Percentiles rank a stretch among this genome's conserved stretches.
phyloP scores from a whole-genome alignment of 208 protist species.

The Sergeia podlipaevii region DNA sequence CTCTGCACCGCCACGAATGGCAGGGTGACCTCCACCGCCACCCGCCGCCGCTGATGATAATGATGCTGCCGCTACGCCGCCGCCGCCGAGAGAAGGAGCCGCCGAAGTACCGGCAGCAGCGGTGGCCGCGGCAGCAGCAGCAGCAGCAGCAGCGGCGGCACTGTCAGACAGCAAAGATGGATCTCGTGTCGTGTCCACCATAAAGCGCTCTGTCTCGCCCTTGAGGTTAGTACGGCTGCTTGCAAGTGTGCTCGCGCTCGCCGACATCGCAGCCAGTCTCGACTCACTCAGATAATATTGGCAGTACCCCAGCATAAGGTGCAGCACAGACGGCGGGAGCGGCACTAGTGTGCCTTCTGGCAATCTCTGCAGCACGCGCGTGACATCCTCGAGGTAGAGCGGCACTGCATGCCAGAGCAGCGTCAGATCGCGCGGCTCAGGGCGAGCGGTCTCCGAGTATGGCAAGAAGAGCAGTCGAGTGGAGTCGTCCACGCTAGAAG shows the following conservation, averaged over 20 bases:
- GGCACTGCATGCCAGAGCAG: slow-evolving; percentile 76
- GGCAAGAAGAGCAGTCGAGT: slow-evolving; percentile 46
- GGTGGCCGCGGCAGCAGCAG: neutral
- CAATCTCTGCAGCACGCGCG: slow-evolving; percentile 45
- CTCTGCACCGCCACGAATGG: neutral
- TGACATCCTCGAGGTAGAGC: slow-evolving; percentile 65
- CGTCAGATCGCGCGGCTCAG: slow-evolving; percentile 58
- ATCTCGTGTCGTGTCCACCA: slow-evolving; percentile 37
- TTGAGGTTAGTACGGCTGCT: slow-evolving; percentile 20
- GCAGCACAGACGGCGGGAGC: slow-evolving; percentile 49
- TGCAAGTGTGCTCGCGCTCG: slow-evolving; percentile 30
- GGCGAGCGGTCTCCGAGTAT: slow-evolving; percentile 43
- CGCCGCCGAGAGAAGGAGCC: neutral
- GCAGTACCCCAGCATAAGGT: slow-evolving; percentile 55
- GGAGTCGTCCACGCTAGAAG: slow-evolving; percentile 6
- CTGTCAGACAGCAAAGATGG: slow-evolving; percentile 57
- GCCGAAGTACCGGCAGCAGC: neutral
- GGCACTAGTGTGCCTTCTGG: slow-evolving; percentile 33
- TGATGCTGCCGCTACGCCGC: neutral
- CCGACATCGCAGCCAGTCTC: slow-evolving; percentile 22
- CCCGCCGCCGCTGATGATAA: neutral
- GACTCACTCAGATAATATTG: slow-evolving; percentile 62
- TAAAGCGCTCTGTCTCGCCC: slow-evolving; percentile 74
- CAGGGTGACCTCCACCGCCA: neutral
- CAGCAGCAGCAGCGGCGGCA: slow-evolving; percentile 19